Evolutionary conservation across 306 rosid species (phyloP), one percentile per base, ranked within the genome.

Genomic region (Acacia melanoxylon): DNA sequence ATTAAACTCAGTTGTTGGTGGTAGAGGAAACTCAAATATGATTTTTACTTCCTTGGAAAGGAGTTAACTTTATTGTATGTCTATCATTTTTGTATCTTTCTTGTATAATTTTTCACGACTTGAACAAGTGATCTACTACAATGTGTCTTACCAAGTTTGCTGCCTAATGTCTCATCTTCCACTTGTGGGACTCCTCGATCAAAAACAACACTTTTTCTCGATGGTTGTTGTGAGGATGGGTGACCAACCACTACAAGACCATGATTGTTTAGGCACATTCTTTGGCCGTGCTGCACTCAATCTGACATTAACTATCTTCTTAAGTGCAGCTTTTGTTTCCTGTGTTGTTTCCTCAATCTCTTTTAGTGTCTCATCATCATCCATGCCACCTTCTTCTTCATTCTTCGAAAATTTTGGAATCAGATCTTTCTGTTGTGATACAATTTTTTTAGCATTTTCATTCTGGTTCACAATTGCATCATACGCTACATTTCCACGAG

Each of bases 401-500:
- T 89, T 85, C 74, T 78, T 92, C 83, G 93, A 81, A 68, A 95
- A 68, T 86, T 85, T 93, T 0, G 99, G 99, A 20, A 95, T 76
- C 13, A 93, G 80, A 78, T 95, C 95, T 61, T 87, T 89, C 78
- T 93, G 95, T 49, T 93, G 95, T 1, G 98, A 87, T 1, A 95
- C 97, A 25, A 90, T 91, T 83, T 91, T 95, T 77, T 66, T 90
- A 2, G 97, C 74, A 68, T 95, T 95, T 89, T 95, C 97, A 13
- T 93, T 91, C 88, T 86, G 99, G 86, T 61, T 93, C 41, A 93
- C 97, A 67, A 93, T 90, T 22, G 98, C 98, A 81, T 95, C 99
- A 65, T 95, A 93, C 0, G 97, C 95, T 61, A 95, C 91, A 31
- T 91, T 93, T 11, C 98, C 98, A 2, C 84, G 91, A 6, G 94